These are phyloP conservation scores for Alternaria panax DNA, from an alignment of 2,329 filamentous ascomycete species.

Conservation along the genomic window DNA sequence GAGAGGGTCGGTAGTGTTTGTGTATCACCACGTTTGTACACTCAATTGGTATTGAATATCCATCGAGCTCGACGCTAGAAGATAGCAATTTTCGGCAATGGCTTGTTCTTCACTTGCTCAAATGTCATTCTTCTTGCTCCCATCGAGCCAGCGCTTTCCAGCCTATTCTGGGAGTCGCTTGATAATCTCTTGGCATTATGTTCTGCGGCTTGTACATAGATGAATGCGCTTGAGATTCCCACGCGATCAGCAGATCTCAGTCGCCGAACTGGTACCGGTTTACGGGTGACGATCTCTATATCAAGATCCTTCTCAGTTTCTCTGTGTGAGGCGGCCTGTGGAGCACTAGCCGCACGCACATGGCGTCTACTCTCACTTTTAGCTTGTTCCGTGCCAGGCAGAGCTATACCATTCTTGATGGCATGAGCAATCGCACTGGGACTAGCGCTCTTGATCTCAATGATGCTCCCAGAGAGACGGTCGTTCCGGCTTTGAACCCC, in stretches of 20 bases:
- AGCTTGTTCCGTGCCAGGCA: slow-evolving; percentile 22
- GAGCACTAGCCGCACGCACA: slow-evolving; percentile 26
- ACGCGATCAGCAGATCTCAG: slow-evolving; percentile 21
- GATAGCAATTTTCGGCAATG: slow-evolving; percentile 34
- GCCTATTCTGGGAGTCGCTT: slow-evolving; percentile 6
- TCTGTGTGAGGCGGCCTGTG: slow-evolving; percentile 18
- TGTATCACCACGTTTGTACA: not conserved
- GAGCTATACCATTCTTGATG: slow-evolving; percentile 28
- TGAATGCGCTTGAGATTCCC: slow-evolving; percentile 10
- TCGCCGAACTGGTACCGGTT: slow-evolving; percentile 19
- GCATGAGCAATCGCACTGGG: slow-evolving; percentile 34
- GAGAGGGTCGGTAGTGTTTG: not conserved
- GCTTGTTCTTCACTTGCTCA: slow-evolving; percentile 40
- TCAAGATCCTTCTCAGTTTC: slow-evolving; percentile 24
- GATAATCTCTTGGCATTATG: slow-evolving; percentile 16
- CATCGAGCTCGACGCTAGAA: slow-evolving; percentile 11
- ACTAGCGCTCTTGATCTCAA: slow-evolving; percentile 13
- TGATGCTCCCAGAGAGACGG: slow-evolving; percentile 6
- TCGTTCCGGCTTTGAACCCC: slow-evolving; percentile 22
- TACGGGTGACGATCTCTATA: slow-evolving; percentile 2
- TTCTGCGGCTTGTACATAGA: slow-evolving; percentile 11
- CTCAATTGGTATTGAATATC: not conserved
- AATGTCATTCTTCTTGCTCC: slow-evolving; percentile 18
- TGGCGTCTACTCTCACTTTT: slow-evolving; percentile 16
- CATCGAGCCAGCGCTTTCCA: slow-evolving; percentile 3